These are phyloP conservation scores for Fremontodendron californicum DNA, from an alignment of 345 rosid genomes.

Conservation along the genomic window DNA sequence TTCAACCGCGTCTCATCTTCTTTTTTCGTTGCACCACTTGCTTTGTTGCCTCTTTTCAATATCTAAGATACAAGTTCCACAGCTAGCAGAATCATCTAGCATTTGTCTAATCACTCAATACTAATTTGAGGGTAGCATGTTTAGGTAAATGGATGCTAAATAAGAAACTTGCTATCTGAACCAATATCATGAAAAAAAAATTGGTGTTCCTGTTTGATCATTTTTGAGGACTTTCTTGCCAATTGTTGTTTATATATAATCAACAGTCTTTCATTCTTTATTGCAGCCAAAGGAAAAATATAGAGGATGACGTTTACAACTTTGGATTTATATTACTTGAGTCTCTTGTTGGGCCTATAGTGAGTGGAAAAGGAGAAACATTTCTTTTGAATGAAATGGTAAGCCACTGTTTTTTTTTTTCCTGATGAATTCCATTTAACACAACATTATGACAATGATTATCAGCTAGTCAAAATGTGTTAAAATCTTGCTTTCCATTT, in stretches of 20 bases:
- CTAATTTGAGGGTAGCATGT: not conserved
- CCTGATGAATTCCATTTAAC: not conserved
- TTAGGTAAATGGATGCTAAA: not conserved
- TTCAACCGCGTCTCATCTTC: too few relatives aligned
- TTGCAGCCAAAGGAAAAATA: slow-evolving; percentile 49
- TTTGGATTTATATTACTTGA: slow-evolving; percentile 91
- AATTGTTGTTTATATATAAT: slow-evolving; percentile 1
- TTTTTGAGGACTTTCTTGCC: not conserved
- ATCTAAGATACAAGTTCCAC: not conserved
- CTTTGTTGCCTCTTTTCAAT: not conserved
- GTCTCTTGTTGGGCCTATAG: slow-evolving; percentile 85
- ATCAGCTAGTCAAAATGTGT: not conserved
- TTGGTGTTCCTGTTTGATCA: not conserved
- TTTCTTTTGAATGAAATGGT: slow-evolving; percentile 93
- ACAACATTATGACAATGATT: not conserved
- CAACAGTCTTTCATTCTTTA: slow-evolving; percentile 7
- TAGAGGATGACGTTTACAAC: slow-evolving; percentile 86
- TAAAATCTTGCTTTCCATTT: not conserved
- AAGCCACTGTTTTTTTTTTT: slow-evolving; percentile 6
- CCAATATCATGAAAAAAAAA: not conserved
- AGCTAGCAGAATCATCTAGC: not conserved
- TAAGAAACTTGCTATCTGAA: not conserved
- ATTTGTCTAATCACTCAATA: not conserved
- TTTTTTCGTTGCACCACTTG: too few relatives aligned
- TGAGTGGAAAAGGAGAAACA: slow-evolving; percentile 71